Conservation (phyloP, 495 filamentous ascomycete genomes). For the Rostrohypoxylon terebratum region DNA sequence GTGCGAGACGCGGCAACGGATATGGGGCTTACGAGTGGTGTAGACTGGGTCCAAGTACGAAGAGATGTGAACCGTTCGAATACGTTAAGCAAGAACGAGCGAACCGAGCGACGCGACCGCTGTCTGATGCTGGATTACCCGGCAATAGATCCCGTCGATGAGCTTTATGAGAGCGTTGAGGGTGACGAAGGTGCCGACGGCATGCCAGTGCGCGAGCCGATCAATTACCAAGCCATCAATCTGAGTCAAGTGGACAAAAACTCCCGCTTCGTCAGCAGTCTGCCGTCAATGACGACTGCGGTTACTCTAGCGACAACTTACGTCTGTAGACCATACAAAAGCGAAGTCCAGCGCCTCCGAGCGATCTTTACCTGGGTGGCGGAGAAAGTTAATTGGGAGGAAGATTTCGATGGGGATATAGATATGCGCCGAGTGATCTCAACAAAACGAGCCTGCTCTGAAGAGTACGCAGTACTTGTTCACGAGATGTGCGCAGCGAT, state of each 20-base stretch:
- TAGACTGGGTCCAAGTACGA: slow-evolving; percentile 96
- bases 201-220: slow-evolving; percentile 81
- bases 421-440: slow-evolving; percentile 87
- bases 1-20: slow-evolving; percentile 69
- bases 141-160: slow-evolving; percentile 87
- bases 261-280: slow-evolving; percentile 85
- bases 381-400: slow-evolving; percentile 96
- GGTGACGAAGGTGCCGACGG: slow-evolving; percentile 93
- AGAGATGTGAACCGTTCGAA: slow-evolving; percentile 96
- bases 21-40: slow-evolving; percentile 71
- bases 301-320: slow-evolving; percentile 89
- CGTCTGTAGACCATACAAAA: slow-evolving; percentile 93
- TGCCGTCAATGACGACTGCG: slow-evolving; percentile 91
- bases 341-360: slow-evolving; percentile 90
- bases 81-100: slow-evolving; percentile 88
- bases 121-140: slow-evolving; percentile 95
- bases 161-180: slow-evolving; percentile 83
- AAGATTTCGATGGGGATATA: slow-evolving; percentile 81
- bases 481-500: slow-evolving; percentile 94
- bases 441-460: slow-evolving; percentile 83
- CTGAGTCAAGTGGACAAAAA: slow-evolving; percentile 92
- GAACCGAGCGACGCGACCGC: slow-evolving; percentile 84
- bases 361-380: slow-evolving; percentile 98
- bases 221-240: slow-evolving; percentile 83
- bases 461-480: slow-evolving; percentile 90